These are phyloP conservation scores for Chaetomiaceae sp. DNA, from an alignment of 2,329 filamentous ascomycete species.

Conservation along the genomic window DNA sequence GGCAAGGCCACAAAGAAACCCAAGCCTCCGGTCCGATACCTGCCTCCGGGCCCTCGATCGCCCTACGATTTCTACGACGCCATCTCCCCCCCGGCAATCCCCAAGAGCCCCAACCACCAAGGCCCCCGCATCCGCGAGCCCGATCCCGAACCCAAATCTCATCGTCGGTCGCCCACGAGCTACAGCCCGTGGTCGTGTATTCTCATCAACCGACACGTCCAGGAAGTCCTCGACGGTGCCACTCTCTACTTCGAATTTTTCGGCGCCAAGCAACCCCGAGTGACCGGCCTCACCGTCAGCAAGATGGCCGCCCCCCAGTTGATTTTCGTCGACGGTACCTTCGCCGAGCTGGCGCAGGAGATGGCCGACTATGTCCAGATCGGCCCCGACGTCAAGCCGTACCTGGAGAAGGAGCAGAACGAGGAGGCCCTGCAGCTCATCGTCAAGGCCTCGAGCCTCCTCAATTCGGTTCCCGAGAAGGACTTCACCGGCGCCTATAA, in stretches of 20 bases:
- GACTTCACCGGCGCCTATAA: slow-evolving; percentile 97
- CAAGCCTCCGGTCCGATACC: slow-evolving; percentile 14
- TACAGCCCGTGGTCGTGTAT: background rate
- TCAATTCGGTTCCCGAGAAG: slow-evolving; percentile 89
- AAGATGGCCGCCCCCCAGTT: slow-evolving; percentile 51
- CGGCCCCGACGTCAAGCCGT: slow-evolving; percentile 69
- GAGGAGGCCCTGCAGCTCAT: slow-evolving; percentile 88
- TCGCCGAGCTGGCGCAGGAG: slow-evolving; percentile 89
- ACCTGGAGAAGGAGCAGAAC: slow-evolving; percentile 70
- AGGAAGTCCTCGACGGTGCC: slow-evolving; percentile 10
- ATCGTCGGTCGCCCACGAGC: background rate
- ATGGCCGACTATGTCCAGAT: slow-evolving; percentile 91
- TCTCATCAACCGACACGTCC: background rate
- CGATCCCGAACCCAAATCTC: background rate
- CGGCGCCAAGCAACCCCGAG: slow-evolving; percentile 1
- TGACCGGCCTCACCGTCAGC: slow-evolving; percentile 12
- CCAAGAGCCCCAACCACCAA: background rate
- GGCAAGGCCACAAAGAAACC: slow-evolving; percentile 18
- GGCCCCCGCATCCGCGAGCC: background rate
- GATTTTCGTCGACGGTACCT: slow-evolving; percentile 82
- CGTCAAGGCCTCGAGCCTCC: slow-evolving; percentile 67
- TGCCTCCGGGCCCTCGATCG: slow-evolving; percentile 13
- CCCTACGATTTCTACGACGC: slow-evolving; percentile 20
- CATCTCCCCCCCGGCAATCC: slow-evolving; percentile 16
- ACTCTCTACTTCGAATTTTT: slow-evolving; percentile 11